phyloP scores from a whole-genome alignment of 2,329 filamentous ascomycete species.

The Alternaria sp. region DNA sequence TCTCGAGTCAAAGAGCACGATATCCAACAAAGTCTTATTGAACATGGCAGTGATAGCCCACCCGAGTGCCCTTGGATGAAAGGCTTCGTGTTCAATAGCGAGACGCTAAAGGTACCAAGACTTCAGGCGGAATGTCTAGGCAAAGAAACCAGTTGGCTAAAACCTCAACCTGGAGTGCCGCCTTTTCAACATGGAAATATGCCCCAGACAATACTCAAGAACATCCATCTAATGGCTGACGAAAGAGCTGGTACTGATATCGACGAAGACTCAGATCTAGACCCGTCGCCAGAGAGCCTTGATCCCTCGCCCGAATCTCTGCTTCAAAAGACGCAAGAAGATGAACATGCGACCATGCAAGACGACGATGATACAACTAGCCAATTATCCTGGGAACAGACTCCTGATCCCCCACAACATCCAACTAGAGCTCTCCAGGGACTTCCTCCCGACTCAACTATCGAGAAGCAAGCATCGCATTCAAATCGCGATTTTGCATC shows the following conservation, averaged over 20 bases:
- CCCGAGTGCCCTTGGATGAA: constrained; percentile 38
- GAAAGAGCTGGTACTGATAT: constrained; percentile 27
- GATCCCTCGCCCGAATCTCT: constrained; percentile 20
- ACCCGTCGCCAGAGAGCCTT: constrained; percentile 23
- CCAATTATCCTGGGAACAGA: constrained; percentile 31
- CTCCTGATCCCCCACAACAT: constrained; percentile 29
- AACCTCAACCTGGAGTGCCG: constrained; percentile 43
- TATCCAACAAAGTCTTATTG: not conserved
- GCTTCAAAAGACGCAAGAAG: constrained; percentile 15
- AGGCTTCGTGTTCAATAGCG: constrained; percentile 32
- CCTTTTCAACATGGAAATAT: constrained; percentile 52
- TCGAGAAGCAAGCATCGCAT: constrained; percentile 14
- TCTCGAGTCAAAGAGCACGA: not conserved
- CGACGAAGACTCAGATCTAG: constrained; percentile 21
- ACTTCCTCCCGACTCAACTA: constrained; percentile 47
- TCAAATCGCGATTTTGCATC: constrained; percentile 1
- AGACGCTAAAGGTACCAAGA: constrained; percentile 47
- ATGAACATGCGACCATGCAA: constrained; percentile 19
- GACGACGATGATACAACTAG: constrained; percentile 11
- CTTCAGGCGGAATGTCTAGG: constrained; percentile 62
- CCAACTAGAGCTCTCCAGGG: constrained; percentile 10
- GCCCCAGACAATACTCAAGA: constrained; percentile 46
- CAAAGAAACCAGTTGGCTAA: constrained; percentile 49
- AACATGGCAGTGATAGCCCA: not conserved
- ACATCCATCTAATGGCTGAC: constrained; percentile 28